These are phyloP conservation scores for Rhododendron mucronatum DNA, from an alignment of 148 eudicot species.

Conservation along the genomic window DNA sequence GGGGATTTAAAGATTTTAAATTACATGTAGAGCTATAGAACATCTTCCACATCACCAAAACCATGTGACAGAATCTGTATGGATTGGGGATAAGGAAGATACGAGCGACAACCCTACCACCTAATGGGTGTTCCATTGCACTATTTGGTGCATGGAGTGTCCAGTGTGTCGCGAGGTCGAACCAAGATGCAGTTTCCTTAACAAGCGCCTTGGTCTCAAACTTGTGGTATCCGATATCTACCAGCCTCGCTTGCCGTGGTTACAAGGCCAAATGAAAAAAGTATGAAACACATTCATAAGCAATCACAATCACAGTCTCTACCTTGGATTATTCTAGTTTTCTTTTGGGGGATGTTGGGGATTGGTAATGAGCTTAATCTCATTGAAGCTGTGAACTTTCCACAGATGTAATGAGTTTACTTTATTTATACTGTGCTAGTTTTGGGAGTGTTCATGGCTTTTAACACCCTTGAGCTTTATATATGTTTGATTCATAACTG, in stretches of 20 bases:
- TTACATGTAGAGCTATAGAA: not conserved
- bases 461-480: too few species aligned
- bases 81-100: conserved; percentile 63
- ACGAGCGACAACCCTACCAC: conserved; percentile 69
- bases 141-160: conserved; percentile 54
- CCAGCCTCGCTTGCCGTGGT: conserved; percentile 64
- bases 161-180: conserved; percentile 55
- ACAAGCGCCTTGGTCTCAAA: conserved; percentile 45
- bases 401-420: not conserved
- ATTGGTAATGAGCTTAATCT: not conserved
- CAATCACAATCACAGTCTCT: not conserved
- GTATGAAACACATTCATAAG: conserved; percentile 22
- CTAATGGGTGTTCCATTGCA: conserved; percentile 81
- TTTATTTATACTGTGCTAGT: too few species aligned
- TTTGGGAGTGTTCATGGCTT: too few species aligned
- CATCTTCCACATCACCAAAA: too few species aligned
- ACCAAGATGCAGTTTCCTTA: conserved; percentile 56
- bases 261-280: conserved; percentile 48
- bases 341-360: not conserved
- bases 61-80: conserved; percentile 20
- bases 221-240: conserved; percentile 74
- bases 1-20: not conserved
- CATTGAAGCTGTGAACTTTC: not conserved
- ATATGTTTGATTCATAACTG: not conserved
- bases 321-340: not conserved